Evolutionary conservation across 2,329 filamentous ascomycete genomes (phyloP).

Genomic region (Geosmithia putterillii): DNA sequence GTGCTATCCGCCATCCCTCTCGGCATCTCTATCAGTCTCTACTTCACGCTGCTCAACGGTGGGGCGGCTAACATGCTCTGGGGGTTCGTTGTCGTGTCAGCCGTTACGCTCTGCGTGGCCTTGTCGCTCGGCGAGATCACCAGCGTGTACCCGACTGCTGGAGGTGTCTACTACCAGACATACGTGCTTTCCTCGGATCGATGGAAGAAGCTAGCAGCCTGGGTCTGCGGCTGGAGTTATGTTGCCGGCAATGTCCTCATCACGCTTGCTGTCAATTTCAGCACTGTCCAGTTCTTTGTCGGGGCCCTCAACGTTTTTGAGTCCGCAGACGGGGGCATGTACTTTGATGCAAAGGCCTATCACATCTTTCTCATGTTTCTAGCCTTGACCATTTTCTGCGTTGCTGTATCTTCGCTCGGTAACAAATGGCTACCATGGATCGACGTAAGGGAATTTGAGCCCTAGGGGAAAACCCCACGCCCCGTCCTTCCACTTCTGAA

Average conservation of each 20-base stretch:
- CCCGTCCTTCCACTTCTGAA: not conserved
- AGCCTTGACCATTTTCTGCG: conserved; percentile 51
- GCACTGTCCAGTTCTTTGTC: conserved; percentile 53
- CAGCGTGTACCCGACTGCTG: conserved; percentile 63
- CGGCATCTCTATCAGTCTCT: conserved; percentile 57
- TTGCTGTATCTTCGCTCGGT: conserved; percentile 52
- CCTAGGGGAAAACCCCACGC: too few relatives aligned
- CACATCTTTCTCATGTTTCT: conserved; percentile 63
- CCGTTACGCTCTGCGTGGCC: conserved; percentile 60
- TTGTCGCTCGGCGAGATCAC: conserved; percentile 62
- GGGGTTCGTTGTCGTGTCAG: conserved; percentile 56
- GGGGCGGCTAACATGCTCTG: conserved; percentile 60
- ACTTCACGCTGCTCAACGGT: conserved; percentile 54
- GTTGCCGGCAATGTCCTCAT: conserved; percentile 73
- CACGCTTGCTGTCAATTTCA: conserved; percentile 72
- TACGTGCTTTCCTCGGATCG: conserved; percentile 56
- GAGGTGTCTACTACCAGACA: conserved; percentile 66
- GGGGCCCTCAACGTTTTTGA: conserved; percentile 44
- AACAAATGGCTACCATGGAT: conserved; percentile 56
- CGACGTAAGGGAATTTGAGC: too few relatives aligned
- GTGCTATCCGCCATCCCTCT: conserved; percentile 65
- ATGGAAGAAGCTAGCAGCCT: conserved; percentile 52
- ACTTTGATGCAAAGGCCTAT: conserved; percentile 40
- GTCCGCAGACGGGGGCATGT: conserved; percentile 23
- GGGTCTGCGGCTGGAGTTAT: conserved; percentile 66